A percentile compares a stretch with the other conserved stretches of the same genome.
Conservation (phyloP, 192 early-diverging fungal genomes). For the Entomortierella beljakovae region DNA sequence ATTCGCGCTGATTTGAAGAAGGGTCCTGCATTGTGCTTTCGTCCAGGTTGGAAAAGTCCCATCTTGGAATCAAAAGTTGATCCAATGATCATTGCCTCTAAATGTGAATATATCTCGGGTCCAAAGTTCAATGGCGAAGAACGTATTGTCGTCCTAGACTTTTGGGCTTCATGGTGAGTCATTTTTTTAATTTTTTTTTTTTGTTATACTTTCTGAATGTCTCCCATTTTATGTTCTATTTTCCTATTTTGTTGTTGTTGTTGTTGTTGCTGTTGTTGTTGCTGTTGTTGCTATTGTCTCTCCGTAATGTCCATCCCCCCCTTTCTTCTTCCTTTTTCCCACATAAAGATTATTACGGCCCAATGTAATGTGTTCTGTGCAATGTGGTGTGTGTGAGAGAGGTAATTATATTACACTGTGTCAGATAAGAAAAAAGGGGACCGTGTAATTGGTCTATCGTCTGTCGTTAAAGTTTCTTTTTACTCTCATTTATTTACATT, state of each 20-base stretch:
- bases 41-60: conserved; percentile 45
- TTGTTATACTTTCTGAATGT: neutral
- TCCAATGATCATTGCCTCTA: conserved; percentile 21
- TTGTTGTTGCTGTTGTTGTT: neutral
- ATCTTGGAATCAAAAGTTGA: conserved; percentile 30
- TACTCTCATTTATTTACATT: no score
- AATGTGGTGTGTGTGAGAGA: neutral
- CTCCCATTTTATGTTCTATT: no score
- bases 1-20: conserved; percentile 43
- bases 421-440: no score
- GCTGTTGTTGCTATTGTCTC: neutral
- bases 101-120: conserved; percentile 27
- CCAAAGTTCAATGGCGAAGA: conserved; percentile 28
- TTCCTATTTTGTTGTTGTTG: neutral
- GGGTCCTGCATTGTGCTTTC: conserved; percentile 34
- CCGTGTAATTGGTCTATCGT: no score
- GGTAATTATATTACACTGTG: no score
- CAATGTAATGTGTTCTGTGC: neutral
- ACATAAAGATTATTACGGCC: neutral
- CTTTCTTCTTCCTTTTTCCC: neutral
- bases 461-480: no score
- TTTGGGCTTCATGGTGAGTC: conserved; percentile 51
- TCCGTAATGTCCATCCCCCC: neutral
- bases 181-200: neutral
- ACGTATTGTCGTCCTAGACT: conserved; percentile 45